Evolutionary conservation across 495 filamentous ascomycete species (phyloP).

Genomic region (Neurospora sp.): DNA sequence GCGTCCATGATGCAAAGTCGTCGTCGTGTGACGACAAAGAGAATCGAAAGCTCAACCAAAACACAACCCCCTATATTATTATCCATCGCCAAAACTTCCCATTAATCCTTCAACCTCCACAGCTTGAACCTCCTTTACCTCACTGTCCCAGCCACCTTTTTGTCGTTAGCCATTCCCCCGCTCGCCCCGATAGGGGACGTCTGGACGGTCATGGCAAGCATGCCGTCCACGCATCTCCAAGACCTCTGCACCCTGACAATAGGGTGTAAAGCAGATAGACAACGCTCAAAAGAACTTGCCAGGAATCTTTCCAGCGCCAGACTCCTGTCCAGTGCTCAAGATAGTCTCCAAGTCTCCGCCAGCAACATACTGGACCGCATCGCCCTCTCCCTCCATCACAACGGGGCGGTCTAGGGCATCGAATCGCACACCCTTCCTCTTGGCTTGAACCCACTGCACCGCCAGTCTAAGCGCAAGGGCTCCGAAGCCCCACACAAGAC

Average conservation of each 20-base stretch:
- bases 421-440: constrained; percentile 43
- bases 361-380: constrained; percentile 8
- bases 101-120: neutral
- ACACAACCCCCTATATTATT: neutral
- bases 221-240: neutral
- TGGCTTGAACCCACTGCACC: constrained; percentile 42
- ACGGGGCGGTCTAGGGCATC: constrained; percentile 51
- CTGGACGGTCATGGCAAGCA: neutral
- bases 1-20: neutral
- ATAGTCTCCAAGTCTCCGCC: constrained; percentile 7
- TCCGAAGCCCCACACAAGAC: constrained; percentile 55
- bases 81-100: neutral
- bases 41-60: neutral
- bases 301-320: constrained; percentile 27
- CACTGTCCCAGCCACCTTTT: neutral
- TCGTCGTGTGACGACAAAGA: neutral
- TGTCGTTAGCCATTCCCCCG: neutral
- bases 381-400: constrained; percentile 10
- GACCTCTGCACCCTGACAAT: neutral
- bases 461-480: constrained; percentile 45
- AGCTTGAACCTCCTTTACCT: neutral
- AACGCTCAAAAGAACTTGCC: constrained; percentile 42
- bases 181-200: neutral
- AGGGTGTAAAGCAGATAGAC: neutral
- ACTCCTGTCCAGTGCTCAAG: constrained; percentile 15